These are phyloP conservation scores for Oxalis stricta DNA, from an alignment of 441 rosid genomes.

Conservation along the genomic window DNA sequence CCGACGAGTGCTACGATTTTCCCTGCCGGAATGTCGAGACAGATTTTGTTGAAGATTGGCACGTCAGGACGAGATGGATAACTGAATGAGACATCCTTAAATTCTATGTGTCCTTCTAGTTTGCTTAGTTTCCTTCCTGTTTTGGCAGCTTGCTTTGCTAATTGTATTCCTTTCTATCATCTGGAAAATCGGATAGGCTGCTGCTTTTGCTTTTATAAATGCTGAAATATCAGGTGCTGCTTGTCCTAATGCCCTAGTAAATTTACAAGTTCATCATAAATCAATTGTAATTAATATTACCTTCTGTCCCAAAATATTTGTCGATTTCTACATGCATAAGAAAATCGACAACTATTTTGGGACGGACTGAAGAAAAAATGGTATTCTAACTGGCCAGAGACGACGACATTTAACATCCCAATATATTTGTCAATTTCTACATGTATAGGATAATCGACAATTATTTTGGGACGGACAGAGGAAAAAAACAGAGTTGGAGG, in stretches of 20 bases:
- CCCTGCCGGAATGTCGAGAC: slow-evolving; percentile 52
- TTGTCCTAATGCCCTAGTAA: slow-evolving; percentile 66
- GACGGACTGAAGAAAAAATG: too few species aligned
- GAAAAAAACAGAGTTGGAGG: neutral
- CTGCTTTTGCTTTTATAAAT: slow-evolving; percentile 62
- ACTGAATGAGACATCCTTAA: slow-evolving; percentile 52
- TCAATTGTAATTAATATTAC: too few species aligned
- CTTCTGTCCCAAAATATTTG: too few species aligned
- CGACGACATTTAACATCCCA: too few species aligned
- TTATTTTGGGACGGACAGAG: too few species aligned
- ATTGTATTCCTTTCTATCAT: slow-evolving; percentile 74
- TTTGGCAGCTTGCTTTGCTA: slow-evolving; percentile 40
- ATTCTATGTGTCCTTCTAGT: slow-evolving; percentile 60
- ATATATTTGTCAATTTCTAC: too few species aligned
- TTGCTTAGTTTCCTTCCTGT: slow-evolving; percentile 35
- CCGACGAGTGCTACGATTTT: slow-evolving; percentile 88
- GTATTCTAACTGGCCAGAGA: too few species aligned
- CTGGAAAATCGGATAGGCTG: slow-evolving; percentile 78
- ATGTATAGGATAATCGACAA: too few species aligned
- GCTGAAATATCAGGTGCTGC: slow-evolving; percentile 81
- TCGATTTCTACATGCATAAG: too few species aligned
- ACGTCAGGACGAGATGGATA: slow-evolving; percentile 85
- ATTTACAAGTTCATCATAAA: slow-evolving; percentile 4
- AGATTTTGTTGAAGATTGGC: slow-evolving; percentile 39
- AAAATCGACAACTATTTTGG: too few species aligned